Evolutionary conservation across 441 rosid genomes (phyloP).

Genomic region (Flueggea neowawraea): DNA sequence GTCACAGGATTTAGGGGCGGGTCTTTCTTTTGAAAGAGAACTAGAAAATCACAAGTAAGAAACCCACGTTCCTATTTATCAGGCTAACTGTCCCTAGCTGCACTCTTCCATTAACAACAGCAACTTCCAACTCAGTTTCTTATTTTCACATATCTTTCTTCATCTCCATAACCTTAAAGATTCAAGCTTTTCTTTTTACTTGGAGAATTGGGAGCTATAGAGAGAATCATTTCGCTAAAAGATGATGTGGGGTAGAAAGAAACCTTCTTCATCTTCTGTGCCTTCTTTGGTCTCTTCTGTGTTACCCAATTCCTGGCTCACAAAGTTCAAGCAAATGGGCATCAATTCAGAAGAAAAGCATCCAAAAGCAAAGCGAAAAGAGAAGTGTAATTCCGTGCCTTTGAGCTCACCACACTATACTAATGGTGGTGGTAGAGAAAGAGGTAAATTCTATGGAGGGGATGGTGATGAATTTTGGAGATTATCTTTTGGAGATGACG

Average conservation of each 20-base stretch:
- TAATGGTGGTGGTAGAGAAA: conserved; percentile 19
- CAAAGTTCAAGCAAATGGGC: conserved; percentile 59
- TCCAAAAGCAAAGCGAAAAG: conserved; percentile 29
- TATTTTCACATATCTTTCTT: conserved; percentile 3
- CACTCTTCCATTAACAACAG: conserved; percentile 19
- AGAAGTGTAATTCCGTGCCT: conserved; percentile 24
- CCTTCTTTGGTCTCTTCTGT: conserved; percentile 56
- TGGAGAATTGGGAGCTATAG: neutral
- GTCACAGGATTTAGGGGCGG: conserved; percentile 67
- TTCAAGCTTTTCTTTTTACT: neutral
- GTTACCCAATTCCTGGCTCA: conserved; percentile 51
- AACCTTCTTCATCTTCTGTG: conserved; percentile 28
- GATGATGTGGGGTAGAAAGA: conserved; percentile 80
- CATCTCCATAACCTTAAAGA: conserved; percentile 12
- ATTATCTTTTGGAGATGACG: conserved; percentile 43
- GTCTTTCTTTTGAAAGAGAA: conserved; percentile 45
- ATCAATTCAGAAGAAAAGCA: conserved; percentile 31
- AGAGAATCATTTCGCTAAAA: conserved; percentile 4
- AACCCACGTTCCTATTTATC: conserved; percentile 52
- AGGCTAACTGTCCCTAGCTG: conserved; percentile 45
- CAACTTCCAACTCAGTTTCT: conserved; percentile 18
- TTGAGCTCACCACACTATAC: conserved; percentile 19
- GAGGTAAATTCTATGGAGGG: conserved; percentile 35
- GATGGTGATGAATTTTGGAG: conserved; percentile 57
- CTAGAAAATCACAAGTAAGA: conserved; percentile 24